Conservation (phyloP, 139 green algal species). For the Haematococcus lacustris region DNA sequence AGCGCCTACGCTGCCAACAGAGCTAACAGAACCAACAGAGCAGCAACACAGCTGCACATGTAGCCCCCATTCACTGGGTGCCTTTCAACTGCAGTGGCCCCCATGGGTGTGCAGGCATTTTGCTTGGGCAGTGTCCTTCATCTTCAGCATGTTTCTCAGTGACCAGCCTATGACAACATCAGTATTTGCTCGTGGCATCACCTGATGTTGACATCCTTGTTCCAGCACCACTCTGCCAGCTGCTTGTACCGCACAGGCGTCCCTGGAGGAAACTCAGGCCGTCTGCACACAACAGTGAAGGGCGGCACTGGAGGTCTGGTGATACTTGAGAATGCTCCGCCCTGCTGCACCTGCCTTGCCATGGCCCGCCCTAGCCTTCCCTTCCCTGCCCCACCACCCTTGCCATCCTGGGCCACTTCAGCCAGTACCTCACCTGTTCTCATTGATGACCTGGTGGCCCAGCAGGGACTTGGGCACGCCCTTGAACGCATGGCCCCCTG, state of each 20-base stretch:
- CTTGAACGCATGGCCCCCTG: slow-evolving; percentile 16
- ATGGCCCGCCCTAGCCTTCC: no score
- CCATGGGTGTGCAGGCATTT: no score
- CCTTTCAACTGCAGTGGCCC: no score
- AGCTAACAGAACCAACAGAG: no score
- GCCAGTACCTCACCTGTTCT: slow-evolving; percentile 5
- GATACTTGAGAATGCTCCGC: neutral
- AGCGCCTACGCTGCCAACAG: no score
- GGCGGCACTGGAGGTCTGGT: no score
- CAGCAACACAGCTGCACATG: no score
- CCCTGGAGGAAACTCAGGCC: slow-evolving; percentile 20
- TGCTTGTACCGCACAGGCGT: slow-evolving; percentile 30
- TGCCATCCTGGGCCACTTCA: neutral
- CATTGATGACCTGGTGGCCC: slow-evolving; percentile 16
- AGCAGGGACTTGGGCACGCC: slow-evolving; percentile 24
- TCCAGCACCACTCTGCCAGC: slow-evolving; percentile 39
- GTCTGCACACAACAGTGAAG: no score
- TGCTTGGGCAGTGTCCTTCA: no score
- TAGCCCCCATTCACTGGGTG: no score
- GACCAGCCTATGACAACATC: no score
- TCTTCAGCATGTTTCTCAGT: no score
- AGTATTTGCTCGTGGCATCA: neutral
- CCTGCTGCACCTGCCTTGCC: neutral
- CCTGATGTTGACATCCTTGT: slow-evolving; percentile 23
- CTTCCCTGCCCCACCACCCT: neutral